Conservation (phyloP, 2,329 filamentous ascomycete genomes). For the Fusarium stilboides region DNA sequence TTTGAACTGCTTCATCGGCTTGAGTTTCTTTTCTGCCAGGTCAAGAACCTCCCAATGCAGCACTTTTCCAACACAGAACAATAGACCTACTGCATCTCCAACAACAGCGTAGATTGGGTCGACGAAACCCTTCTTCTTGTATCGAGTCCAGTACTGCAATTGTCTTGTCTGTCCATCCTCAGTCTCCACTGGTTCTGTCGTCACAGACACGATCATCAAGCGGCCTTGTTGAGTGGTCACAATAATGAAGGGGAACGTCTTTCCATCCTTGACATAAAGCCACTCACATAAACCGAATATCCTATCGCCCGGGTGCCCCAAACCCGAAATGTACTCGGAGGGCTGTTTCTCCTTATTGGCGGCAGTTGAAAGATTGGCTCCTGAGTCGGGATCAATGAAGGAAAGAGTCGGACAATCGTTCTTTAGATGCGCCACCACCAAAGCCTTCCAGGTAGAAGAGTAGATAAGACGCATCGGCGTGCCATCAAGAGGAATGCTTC, state of each 20-base stretch:
- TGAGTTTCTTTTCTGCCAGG: constrained; percentile 65
- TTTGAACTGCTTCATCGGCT: constrained; percentile 60
- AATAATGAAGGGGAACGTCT: constrained; percentile 74
- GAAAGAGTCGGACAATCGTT: constrained; percentile 64
- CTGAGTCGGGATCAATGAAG: constrained; percentile 71
- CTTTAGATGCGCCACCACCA: constrained; percentile 67
- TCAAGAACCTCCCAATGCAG: constrained; percentile 73
- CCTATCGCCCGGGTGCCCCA: constrained; percentile 71
- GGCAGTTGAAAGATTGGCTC: constrained; percentile 65
- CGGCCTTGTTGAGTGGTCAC: constrained; percentile 70
- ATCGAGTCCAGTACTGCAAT: constrained; percentile 69
- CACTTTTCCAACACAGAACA: constrained; percentile 68
- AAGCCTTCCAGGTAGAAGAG: constrained; percentile 66
- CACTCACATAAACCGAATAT: constrained; percentile 76
- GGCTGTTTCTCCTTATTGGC: constrained; percentile 59
- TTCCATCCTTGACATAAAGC: constrained; percentile 70
- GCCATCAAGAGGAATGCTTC: constrained; percentile 63
- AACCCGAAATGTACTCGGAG: constrained; percentile 66
- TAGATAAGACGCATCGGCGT: constrained; percentile 69
- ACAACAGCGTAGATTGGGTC: constrained; percentile 70
- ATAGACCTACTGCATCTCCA: constrained; percentile 68
- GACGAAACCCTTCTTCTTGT: constrained; percentile 62
- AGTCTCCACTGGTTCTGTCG: constrained; percentile 41
- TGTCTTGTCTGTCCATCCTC: constrained; percentile 35
- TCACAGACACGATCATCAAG: constrained; percentile 70